Conservation (phyloP, 2,329 filamentous ascomycete species). For the Aspergillus spinulosporus region DNA sequence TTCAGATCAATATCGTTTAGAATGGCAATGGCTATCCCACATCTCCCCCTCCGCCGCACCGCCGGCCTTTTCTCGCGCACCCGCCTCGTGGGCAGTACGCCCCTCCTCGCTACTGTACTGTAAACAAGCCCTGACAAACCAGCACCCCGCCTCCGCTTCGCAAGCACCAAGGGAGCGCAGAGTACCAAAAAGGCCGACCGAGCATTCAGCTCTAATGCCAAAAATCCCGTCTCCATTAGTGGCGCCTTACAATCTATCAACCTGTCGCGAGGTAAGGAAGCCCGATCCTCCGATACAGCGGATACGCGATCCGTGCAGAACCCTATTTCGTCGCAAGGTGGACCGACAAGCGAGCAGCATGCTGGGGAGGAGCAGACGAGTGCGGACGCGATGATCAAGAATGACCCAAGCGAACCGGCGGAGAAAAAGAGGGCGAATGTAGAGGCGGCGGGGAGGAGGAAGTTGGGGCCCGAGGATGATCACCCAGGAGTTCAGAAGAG, state of each 20-base stretch:
- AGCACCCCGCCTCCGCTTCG: background rate
- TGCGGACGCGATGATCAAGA: conserved; percentile 12
- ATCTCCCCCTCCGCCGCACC: background rate
- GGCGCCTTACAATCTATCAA: conserved; percentile 6
- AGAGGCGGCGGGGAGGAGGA: conserved; percentile 7
- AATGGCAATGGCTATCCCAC: background rate
- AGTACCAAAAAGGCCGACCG: background rate
- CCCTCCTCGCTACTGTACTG: too few species aligned
- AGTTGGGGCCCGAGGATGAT: conserved; percentile 11
- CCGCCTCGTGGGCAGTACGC: background rate
- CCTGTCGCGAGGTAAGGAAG: conserved; percentile 8
- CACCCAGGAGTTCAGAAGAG: background rate
- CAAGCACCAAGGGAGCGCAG: background rate
- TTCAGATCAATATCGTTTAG: background rate
- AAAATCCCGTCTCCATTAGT: conserved; percentile 5
- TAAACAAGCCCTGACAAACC: background rate
- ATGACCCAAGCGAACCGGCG: background rate
- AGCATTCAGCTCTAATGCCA: background rate
- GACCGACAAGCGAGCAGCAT: conserved; percentile 13
- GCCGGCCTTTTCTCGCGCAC: background rate
- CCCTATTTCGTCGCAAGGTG: conserved; percentile 1
- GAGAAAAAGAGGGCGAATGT: conserved; percentile 15
- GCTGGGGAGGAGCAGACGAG: conserved; percentile 14
- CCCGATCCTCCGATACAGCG: background rate
- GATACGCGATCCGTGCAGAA: conserved; percentile 6